Evolutionary conservation across 176 grass and related monocot species (phyloP).

Genomic region (Hyparrhenia diplandra): DNA sequence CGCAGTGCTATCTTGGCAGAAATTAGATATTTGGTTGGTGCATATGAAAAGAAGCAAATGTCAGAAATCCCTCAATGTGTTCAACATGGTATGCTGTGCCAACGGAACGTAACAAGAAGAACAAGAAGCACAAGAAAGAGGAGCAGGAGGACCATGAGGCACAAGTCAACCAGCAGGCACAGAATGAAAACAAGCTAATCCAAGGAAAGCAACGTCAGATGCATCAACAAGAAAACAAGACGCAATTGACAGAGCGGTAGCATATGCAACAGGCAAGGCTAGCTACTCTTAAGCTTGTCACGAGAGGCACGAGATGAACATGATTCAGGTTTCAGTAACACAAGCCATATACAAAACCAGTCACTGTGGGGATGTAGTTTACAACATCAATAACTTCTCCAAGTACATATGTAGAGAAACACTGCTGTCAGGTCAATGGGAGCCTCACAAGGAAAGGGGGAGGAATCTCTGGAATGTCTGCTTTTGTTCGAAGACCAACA

Average conservation of each 20-base stretch:
- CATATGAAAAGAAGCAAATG: conserved; percentile 11
- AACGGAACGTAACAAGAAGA: background rate
- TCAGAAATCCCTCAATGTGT: background rate
- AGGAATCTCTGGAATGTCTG: too few species aligned
- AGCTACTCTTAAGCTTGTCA: conserved; percentile 8
- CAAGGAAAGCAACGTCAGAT: conserved; percentile 12
- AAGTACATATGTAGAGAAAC: too few species aligned
- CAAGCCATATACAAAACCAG: too few species aligned
- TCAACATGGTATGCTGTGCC: background rate
- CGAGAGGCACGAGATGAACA: too few species aligned
- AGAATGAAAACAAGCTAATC: background rate
- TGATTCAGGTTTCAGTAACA: too few species aligned
- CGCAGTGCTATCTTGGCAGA: conserved; percentile 16
- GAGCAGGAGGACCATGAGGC: background rate
- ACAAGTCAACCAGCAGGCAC: background rate
- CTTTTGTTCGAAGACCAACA: too few species aligned
- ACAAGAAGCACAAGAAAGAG: conserved; percentile 36
- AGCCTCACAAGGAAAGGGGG: too few species aligned
- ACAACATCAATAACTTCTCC: too few species aligned
- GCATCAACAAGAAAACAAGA: too few species aligned
- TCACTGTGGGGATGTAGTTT: too few species aligned
- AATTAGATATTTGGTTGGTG: conserved; percentile 27
- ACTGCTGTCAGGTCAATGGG: too few species aligned
- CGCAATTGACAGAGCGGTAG: too few species aligned
- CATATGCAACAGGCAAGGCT: background rate